Evolutionary conservation across 306 rosid species (phyloP).

Genomic region (Corylus americana): DNA sequence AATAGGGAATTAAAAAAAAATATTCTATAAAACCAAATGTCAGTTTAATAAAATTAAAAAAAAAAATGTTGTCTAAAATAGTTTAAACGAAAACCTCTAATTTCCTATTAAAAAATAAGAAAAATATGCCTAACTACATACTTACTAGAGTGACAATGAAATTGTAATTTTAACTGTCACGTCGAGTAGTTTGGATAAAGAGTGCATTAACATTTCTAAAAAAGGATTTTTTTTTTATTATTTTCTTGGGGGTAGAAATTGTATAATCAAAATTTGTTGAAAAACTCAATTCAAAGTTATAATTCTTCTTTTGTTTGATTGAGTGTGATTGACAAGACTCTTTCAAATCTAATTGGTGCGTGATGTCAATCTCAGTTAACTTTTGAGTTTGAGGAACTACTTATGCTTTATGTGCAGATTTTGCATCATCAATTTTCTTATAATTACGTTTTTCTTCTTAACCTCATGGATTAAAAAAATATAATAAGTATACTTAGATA

Average conservation of each 20-base stretch:
- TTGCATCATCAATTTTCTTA: not conserved
- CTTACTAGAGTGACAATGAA: no score
- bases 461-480: no score
- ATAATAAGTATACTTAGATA: not conserved
- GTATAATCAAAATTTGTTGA: not conserved
- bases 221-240: not conserved
- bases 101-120: no score
- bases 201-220: no score
- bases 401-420: not conserved
- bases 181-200: no score
- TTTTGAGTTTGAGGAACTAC: not conserved
- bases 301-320: not conserved
- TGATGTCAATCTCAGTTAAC: not conserved
- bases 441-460: not conserved
- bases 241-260: not conserved
- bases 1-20: no score
- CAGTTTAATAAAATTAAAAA: no score
- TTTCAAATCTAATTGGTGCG: not conserved
- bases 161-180: no score
- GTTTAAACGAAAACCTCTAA: no score
- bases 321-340: not conserved
- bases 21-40: no score
- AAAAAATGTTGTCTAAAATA: no score
- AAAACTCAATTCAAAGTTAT: not conserved
- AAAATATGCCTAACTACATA: no score